Conservation (phyloP, 2,329 filamentous ascomycete species). For the Exserohilum rostratum region DNA sequence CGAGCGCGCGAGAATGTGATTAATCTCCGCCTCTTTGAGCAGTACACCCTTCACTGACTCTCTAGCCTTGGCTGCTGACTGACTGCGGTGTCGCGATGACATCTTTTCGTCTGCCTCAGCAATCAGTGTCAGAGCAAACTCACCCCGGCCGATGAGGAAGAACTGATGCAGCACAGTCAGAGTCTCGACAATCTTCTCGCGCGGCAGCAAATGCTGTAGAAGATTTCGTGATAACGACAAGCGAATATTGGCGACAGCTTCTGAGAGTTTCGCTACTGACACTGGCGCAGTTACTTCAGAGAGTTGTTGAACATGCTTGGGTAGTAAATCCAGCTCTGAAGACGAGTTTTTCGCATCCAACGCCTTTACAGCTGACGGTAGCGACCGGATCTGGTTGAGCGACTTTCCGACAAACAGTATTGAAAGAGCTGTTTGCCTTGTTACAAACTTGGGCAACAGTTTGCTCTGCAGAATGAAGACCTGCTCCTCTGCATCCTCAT, state of each 20-base stretch:
- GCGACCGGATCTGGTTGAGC: slow-evolving; percentile 75
- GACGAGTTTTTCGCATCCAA: slow-evolving; percentile 34
- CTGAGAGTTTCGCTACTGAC: slow-evolving; percentile 71
- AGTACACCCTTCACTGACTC: slow-evolving; percentile 67
- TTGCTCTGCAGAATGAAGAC: slow-evolving; percentile 44
- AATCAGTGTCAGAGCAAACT: slow-evolving; percentile 88
- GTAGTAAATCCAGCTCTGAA: slow-evolving; percentile 65
- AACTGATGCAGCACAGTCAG: slow-evolving; percentile 82
- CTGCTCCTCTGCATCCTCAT: slow-evolving; percentile 41
- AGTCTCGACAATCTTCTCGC: slow-evolving; percentile 76
- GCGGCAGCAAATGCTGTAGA: slow-evolving; percentile 79
- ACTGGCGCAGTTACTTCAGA: slow-evolving; percentile 75
- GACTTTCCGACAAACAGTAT: slow-evolving; percentile 92
- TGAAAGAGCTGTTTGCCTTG: slow-evolving; percentile 73
- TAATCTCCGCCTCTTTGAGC: slow-evolving; percentile 86
- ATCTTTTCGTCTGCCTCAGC: slow-evolving; percentile 83
- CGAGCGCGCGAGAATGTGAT: slow-evolving; percentile 74
- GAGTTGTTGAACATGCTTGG: slow-evolving; percentile 72
- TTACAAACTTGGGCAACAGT: slow-evolving; percentile 81
- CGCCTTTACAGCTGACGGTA: slow-evolving; percentile 38
- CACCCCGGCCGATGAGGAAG: slow-evolving; percentile 83
- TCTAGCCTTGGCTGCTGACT: slow-evolving; percentile 47
- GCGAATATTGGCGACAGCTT: slow-evolving; percentile 76
- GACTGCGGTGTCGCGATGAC: slow-evolving; percentile 67
- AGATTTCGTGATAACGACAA: slow-evolving; percentile 82